Conservation (phyloP, 129 eudicot species). For the Escallonia herrerae region DNA sequence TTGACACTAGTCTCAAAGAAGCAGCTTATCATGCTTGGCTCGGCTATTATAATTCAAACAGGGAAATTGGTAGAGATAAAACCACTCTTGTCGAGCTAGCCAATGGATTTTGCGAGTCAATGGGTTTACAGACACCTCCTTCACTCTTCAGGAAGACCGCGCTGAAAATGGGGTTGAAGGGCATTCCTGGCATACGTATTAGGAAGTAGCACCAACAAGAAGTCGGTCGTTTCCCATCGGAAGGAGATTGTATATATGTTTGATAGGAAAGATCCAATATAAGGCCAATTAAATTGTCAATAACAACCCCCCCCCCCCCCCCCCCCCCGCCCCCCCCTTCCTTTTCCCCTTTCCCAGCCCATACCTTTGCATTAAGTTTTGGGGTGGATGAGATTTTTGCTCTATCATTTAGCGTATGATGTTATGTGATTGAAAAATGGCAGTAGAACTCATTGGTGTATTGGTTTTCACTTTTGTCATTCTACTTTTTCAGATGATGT, state of each 20-base stretch:
- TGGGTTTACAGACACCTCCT: conserved; percentile 73
- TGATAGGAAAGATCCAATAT: not conserved
- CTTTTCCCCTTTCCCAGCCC: no score
- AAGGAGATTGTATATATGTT: conserved; percentile 17
- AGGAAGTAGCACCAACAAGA: conserved; percentile 30
- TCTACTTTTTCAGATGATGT: no score
- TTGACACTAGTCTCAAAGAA: conserved; percentile 77
- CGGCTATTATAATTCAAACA: conserved; percentile 76
- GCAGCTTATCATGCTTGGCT: conserved; percentile 98
- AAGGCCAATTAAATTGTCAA: no score
- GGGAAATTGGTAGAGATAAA: conserved; percentile 74
- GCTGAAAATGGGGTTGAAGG: conserved; percentile 81
- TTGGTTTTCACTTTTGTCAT: no score
- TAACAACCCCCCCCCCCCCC: no score
- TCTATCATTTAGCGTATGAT: no score
- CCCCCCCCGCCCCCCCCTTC: no score
- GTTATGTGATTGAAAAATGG: no score
- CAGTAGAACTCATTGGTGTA: no score
- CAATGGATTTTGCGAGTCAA: conserved; percentile 52
- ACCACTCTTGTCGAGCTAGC: conserved; percentile 77
- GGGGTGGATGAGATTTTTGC: no score
- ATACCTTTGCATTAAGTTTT: no score
- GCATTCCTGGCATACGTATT: conserved; percentile 66
- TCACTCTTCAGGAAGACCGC: conserved; percentile 78
- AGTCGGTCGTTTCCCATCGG: conserved; percentile 2